A percentile compares a stretch with the other conserved stretches of the same genome.
These are phyloP conservation scores for Suhomyces terraborum DNA, from an alignment of 1,139 yeast species.

Conservation along the genomic window DNA sequence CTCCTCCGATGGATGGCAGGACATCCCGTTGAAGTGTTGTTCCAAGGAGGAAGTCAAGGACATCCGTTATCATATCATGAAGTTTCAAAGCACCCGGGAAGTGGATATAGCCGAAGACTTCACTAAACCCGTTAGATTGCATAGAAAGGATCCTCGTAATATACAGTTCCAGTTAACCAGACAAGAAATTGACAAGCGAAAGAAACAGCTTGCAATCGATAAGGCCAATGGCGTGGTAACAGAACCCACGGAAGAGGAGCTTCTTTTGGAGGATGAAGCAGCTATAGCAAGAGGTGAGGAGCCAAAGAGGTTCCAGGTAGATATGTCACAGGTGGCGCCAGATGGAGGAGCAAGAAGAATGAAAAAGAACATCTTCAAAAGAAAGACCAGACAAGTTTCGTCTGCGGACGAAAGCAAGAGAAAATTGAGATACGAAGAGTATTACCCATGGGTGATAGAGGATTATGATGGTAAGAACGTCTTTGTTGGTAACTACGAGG, in stretches of 20 bases:
- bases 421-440: slow-evolving; percentile 87
- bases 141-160: slow-evolving; percentile 89
- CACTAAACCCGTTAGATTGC: slow-evolving; percentile 80
- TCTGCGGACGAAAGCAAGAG: slow-evolving; percentile 80
- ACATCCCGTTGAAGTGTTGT: slow-evolving; percentile 73
- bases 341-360: slow-evolving; percentile 86
- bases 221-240: slow-evolving; percentile 22
- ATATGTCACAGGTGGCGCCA: slow-evolving; percentile 80
- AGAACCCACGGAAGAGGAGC: slow-evolving; percentile 35
- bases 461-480: slow-evolving; percentile 94
- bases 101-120: slow-evolving; percentile 75
- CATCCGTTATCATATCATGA: slow-evolving; percentile 76
- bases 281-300: slow-evolving; percentile 20
- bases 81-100: slow-evolving; percentile 71
- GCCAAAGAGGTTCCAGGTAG: slow-evolving; percentile 24
- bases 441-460: slow-evolving; percentile 97
- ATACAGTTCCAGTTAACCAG: slow-evolving; percentile 79
- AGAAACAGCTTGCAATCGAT: slow-evolving; percentile 44
- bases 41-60: slow-evolving; percentile 71
- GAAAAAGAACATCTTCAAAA: slow-evolving; percentile 63
- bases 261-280: slow-evolving; percentile 21
- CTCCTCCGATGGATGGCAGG: slow-evolving; percentile 48
- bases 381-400: slow-evolving; percentile 83
- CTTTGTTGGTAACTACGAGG: slow-evolving; percentile 95
- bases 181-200: slow-evolving; percentile 60